These are phyloP conservation scores for Melaleuca quinquenervia DNA, from an alignment of 345 rosid genomes.

Conservation along the genomic window DNA sequence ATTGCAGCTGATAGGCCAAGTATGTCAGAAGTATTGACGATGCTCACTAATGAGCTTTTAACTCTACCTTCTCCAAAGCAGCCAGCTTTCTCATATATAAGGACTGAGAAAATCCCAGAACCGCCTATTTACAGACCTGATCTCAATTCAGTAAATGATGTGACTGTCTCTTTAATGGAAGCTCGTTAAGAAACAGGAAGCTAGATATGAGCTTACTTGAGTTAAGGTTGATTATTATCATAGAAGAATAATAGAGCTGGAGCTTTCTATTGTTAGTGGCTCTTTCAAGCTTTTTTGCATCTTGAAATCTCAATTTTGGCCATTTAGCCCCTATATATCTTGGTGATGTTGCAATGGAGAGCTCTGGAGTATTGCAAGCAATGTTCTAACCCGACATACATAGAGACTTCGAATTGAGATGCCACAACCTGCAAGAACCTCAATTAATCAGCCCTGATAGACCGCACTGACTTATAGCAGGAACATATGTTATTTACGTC, in stretches of 20 bases:
- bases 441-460: too few relatives aligned
- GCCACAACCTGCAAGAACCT: too few relatives aligned
- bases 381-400: neutral
- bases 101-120: neutral
- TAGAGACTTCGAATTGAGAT: neutral
- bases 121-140: neutral
- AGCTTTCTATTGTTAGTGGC: neutral
- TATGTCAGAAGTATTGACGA: slow-evolving; percentile 8
- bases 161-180: neutral
- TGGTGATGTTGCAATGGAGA: neutral
- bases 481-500: neutral
- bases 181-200: neutral
- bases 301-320: neutral
- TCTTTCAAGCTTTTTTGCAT: neutral
- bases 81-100: slow-evolving; percentile 3
- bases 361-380: neutral
- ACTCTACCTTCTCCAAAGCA: slow-evolving; percentile 3
- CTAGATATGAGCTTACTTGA: neutral
- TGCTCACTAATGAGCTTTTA: slow-evolving; percentile 7
- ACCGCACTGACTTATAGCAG: neutral
- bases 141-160: neutral
- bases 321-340: neutral
- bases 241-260: neutral
- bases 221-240: neutral
- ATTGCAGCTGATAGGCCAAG: slow-evolving; percentile 7